Evolutionary conservation across 1,284 basidiomycete genomes (phyloP), one percentile per base, ranked within the genome.

Genomic region (Wolfiporia cocos): DNA sequence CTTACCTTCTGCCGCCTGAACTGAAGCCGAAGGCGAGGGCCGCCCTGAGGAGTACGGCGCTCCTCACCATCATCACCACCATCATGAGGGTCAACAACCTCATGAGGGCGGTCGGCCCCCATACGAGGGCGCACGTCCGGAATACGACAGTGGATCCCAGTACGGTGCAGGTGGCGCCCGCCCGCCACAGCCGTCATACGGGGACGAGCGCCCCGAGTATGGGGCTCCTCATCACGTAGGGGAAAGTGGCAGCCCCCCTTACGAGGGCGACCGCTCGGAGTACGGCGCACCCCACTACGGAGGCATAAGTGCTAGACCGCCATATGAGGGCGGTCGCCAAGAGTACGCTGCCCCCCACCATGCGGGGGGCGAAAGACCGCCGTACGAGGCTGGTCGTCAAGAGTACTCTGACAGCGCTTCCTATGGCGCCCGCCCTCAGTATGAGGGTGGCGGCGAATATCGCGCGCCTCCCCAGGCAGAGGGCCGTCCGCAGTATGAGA

Each of bases 341-440:
- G 36, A 28, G 17, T 37, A 37, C 36, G 36, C 12, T 15, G 36
- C 36, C 36, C 36, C 36, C 15, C 36, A 37, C 10, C 19, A 37
- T 28, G 18, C 12, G 5, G 36, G 24, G 11, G 36, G 36, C 14
- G 26, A 7, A 29, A 10, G 20, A 7, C 34, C 34, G 12, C 18
- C 17, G 5, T 36, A 36, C 22, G 34, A 33, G 31, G 31, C 12
- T 17, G 31, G 31, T 33, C 31, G 31, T 17, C 31, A 33, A 17
- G 9, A 33, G 31, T 17, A 33, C 15, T 10, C 7, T 17, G 31
- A 10, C n/a, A n/a, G n/a, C n/a, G n/a, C n/a, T n/a, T n/a, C n/a
- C n/a, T n/a, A n/a, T n/a, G n/a, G n/a, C n/a, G n/a, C 9, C 26
- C 26, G 26, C 6, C 34, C 36, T 37, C 24, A 24, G 18, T 37